A percentile compares a stretch with the other conserved stretches of the same genome.
Conservation (phyloP, 2,329 filamentous ascomycete genomes). For the Didymella glomerata region DNA sequence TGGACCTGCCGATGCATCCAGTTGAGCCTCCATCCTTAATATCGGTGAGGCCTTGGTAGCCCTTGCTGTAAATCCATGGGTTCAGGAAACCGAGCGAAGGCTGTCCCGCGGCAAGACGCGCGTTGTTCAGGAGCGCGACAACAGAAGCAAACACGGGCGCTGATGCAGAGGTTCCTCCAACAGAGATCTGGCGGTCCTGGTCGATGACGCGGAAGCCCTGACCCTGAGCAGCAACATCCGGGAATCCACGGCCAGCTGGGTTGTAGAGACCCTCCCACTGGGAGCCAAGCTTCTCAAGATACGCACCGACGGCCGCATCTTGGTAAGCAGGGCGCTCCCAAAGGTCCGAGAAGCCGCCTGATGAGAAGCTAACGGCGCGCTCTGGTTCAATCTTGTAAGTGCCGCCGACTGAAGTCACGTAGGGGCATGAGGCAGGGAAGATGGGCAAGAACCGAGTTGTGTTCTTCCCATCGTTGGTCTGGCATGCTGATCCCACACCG, state of each 20-base stretch:
- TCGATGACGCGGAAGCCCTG: slow-evolving; percentile 48
- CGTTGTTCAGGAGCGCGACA: slow-evolving; percentile 51
- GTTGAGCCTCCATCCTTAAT: slow-evolving; percentile 58
- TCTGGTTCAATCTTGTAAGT: slow-evolving; percentile 54
- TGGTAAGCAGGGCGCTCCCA: slow-evolving; percentile 56
- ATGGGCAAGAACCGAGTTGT: slow-evolving; percentile 55
- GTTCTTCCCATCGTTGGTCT: slow-evolving; percentile 57
- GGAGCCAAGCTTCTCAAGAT: slow-evolving; percentile 52
- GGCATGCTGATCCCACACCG: slow-evolving; percentile 54
- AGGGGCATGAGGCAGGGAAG: slow-evolving; percentile 59
- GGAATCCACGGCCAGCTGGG: slow-evolving; percentile 54
- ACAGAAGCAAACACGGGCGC: slow-evolving; percentile 52
- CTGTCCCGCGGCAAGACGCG: slow-evolving; percentile 47
- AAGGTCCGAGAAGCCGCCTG: slow-evolving; percentile 57
- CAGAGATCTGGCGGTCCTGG: slow-evolving; percentile 41
- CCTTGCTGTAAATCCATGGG: slow-evolving; percentile 54
- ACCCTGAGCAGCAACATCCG: slow-evolving; percentile 56
- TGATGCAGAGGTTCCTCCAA: slow-evolving; percentile 52
- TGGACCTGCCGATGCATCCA: slow-evolving; percentile 55
- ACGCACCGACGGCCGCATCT: slow-evolving; percentile 50
- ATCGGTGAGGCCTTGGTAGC: slow-evolving; percentile 57
- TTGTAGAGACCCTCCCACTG: slow-evolving; percentile 56
- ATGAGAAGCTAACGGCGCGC: slow-evolving; percentile 51
- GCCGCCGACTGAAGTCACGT: slow-evolving; percentile 58
- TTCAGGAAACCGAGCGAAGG: slow-evolving; percentile 52